phyloP scores from a whole-genome alignment of 805 yeast species.

The Teunomyces panamensis region DNA sequence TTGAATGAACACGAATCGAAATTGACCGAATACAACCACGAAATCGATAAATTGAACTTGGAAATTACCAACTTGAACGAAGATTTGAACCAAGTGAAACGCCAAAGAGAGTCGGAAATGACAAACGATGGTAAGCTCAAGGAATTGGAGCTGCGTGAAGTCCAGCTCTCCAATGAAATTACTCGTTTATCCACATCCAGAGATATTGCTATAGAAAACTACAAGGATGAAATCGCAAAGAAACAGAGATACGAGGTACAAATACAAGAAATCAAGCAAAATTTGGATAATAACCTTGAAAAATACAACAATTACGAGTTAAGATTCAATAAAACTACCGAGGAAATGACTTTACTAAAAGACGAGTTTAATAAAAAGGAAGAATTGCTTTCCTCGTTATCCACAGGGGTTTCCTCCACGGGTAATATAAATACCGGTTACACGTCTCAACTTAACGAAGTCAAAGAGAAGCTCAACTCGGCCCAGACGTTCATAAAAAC shows the following conservation, averaged over 20 bases:
- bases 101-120: conserved; percentile 54
- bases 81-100: conserved; percentile 55
- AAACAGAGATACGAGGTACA: conserved; percentile 29
- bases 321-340: conserved; percentile 44
- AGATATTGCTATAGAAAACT: conserved; percentile 55
- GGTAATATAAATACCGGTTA: conserved; percentile 79
- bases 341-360: conserved; percentile 43
- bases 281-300: conserved; percentile 33
- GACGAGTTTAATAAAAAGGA: conserved; percentile 57
- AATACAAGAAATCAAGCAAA: conserved; percentile 29
- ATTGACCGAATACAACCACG: conserved; percentile 40
- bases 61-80: conserved; percentile 61
- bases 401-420: conserved; percentile 85
- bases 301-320: conserved; percentile 41
- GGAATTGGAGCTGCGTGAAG: conserved; percentile 57
- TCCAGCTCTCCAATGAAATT: conserved; percentile 54
- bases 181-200: conserved; percentile 67
- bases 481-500: conserved; percentile 57
- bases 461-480: conserved; percentile 53
- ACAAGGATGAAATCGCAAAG: conserved; percentile 50
- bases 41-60: conserved; percentile 43
- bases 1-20: conserved; percentile 40
- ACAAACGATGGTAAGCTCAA: conserved; percentile 59
- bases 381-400: conserved; percentile 74
- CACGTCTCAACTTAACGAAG: conserved; percentile 62